Evolutionary conservation across 2,329 filamentous ascomycete genomes (phyloP).

Genomic region (Cylindrodendrum hubeiense): DNA sequence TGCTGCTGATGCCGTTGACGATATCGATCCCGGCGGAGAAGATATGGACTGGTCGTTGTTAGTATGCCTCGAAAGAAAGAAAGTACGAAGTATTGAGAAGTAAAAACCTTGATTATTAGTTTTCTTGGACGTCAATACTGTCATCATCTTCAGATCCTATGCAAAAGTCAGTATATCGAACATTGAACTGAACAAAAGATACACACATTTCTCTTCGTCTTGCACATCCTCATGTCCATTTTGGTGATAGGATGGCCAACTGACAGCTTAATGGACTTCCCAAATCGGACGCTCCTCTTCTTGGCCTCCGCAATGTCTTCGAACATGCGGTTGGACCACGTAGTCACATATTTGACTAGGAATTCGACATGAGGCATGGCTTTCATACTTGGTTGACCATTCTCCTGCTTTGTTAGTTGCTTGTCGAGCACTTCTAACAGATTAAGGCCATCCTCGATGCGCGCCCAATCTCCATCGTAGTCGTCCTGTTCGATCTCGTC

Average conservation of each 20-base stretch:
- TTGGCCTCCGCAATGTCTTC: conserved; percentile 77
- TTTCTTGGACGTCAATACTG: conserved; percentile 56
- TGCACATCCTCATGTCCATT: conserved; percentile 70
- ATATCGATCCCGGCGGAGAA: conserved; percentile 66
- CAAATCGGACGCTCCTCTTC: conserved; percentile 76
- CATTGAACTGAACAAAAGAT: neutral
- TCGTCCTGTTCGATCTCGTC: conserved; percentile 63
- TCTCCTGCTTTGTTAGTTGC: conserved; percentile 61
- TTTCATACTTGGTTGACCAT: conserved; percentile 60
- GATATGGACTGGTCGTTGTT: conserved; percentile 62
- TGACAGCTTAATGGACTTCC: conserved; percentile 62
- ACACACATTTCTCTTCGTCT: conserved; percentile 49
- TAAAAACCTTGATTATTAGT: conserved; percentile 52
- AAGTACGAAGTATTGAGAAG: neutral
- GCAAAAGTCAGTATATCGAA: conserved; percentile 23
- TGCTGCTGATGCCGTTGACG: conserved; percentile 70
- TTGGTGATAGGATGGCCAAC: conserved; percentile 59
- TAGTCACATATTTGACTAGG: conserved; percentile 69
- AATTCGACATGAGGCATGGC: conserved; percentile 73
- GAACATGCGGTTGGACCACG: conserved; percentile 73
- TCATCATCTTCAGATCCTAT: conserved; percentile 55
- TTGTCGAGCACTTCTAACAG: conserved; percentile 63
- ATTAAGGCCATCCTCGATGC: conserved; percentile 58
- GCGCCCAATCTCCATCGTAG: conserved; percentile 59
- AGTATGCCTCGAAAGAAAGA: neutral